Conservation (phyloP, 1,284 basidiomycete species). For the Ustilago vetiveriae region DNA sequence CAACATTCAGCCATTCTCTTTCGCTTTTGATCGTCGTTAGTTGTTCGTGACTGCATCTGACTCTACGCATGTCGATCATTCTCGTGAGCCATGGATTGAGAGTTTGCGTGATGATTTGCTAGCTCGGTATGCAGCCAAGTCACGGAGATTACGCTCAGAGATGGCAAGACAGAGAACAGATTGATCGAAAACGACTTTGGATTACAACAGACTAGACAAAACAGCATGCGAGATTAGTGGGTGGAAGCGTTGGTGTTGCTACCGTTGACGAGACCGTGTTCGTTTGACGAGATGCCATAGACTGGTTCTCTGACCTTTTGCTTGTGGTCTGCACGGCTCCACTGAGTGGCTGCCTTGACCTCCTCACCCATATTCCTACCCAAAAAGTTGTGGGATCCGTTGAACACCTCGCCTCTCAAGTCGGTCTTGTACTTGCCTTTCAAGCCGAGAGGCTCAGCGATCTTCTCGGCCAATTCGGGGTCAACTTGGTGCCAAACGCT, state of each 20-base stretch:
- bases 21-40: background rate
- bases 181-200: too few species aligned
- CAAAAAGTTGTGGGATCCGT: conserved; percentile 54
- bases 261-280: conserved; percentile 16
- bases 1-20: background rate
- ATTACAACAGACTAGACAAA: too few species aligned
- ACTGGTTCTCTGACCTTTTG: conserved; percentile 18
- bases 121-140: too few species aligned
- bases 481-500: conserved; percentile 55
- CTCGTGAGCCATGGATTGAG: too few species aligned
- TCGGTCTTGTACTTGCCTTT: conserved; percentile 48
- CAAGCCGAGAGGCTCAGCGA: conserved; percentile 47
- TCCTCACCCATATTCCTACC: conserved; percentile 26
- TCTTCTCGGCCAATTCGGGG: conserved; percentile 34
- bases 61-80: too few species aligned
- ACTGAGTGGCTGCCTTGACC: conserved; percentile 1
- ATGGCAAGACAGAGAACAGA: too few species aligned
- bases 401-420: conserved; percentile 32
- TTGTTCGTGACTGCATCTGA: too few species aligned
- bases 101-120: too few species aligned
- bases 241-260: conserved; percentile 8
- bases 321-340: conserved; percentile 13
- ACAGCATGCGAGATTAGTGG: too few species aligned
- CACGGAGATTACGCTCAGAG: too few species aligned
- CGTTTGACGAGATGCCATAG: conserved; percentile 22